These are phyloP conservation scores for Pisolithus albus DNA, from an alignment of 768 basidiomycete species.

Conservation along the genomic window DNA sequence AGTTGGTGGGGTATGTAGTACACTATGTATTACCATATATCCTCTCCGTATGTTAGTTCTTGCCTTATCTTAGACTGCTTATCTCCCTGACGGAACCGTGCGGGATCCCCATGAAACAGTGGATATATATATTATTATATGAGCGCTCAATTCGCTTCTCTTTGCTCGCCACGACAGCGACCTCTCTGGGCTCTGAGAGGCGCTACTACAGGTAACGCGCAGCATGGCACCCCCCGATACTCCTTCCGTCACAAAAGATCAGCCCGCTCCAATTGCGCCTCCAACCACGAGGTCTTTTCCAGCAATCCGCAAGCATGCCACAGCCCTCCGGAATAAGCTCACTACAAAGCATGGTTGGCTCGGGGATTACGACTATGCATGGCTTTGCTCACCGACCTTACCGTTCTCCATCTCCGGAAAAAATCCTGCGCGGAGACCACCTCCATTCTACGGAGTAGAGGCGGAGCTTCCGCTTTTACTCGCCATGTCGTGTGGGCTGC, in stretches of 20 bases:
- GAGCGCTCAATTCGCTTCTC: too few species aligned
- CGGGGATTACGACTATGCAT: conserved; percentile 77
- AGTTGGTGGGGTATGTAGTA: too few species aligned
- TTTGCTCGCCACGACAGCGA: too few species aligned
- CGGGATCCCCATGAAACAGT: too few species aligned
- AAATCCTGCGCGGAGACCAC: conserved; percentile 25
- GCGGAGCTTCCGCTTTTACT: conserved; percentile 66
- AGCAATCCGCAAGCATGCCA: conserved; percentile 5
- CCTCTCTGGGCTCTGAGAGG: neutral
- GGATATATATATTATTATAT: too few species aligned
- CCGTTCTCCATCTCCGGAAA: conserved; percentile 44
- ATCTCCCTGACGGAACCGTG: too few species aligned
- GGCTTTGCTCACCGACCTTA: conserved; percentile 63
- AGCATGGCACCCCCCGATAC: neutral
- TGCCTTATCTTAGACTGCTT: too few species aligned
- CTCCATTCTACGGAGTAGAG: conserved; percentile 74
- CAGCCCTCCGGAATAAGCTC: conserved; percentile 28
- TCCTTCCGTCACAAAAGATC: conserved; percentile 9
- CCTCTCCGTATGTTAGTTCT: too few species aligned
- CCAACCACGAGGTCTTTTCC: conserved; percentile 7
- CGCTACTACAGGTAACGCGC: too few species aligned
- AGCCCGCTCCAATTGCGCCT: conserved; percentile 10
- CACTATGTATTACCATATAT: too few species aligned
- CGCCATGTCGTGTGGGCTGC: conserved; percentile 65
- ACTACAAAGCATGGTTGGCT: conserved; percentile 64